These are phyloP conservation scores for Pleurozium schreberi DNA, from an alignment of 225 moss, liverwort and hornwort species.

Conservation along the genomic window DNA sequence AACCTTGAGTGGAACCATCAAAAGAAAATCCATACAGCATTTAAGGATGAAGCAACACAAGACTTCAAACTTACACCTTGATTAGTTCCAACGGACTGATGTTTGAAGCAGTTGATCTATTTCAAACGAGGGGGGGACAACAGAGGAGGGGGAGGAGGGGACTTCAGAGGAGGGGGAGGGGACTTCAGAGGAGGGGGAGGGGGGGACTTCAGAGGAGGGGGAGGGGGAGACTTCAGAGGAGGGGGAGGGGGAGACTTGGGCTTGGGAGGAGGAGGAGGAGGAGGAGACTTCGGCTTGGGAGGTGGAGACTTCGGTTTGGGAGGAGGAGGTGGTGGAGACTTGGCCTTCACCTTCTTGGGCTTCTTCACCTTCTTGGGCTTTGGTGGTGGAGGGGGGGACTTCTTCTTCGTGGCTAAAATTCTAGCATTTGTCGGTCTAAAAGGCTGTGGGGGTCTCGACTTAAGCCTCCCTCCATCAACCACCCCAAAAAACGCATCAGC, in stretches of 20 bases:
- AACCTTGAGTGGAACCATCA: no score
- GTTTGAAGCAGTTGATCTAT: no score
- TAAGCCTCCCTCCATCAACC: not conserved
- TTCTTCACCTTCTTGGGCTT: not conserved
- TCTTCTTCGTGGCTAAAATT: not conserved
- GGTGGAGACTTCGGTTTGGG: not conserved
- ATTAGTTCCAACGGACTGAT: no score
- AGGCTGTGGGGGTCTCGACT: not conserved
- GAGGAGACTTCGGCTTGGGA: not conserved
- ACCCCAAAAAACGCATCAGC: not conserved
- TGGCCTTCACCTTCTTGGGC: not conserved
- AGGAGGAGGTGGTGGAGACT: not conserved
- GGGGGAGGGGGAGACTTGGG: not conserved
- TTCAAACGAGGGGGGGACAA: not conserved
- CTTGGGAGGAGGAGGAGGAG: not conserved
- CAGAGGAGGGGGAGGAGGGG: not conserved
- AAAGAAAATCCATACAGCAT: no score
- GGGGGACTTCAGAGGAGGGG: accelerated
- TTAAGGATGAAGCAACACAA: no score
- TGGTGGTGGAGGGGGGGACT: not conserved
- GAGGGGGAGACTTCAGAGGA: not conserved
- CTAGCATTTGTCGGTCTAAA: not conserved
- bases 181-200: not conserved
- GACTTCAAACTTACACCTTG: no score
- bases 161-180: not conserved